Evolutionary conservation across 306 rosid species (phyloP).

Genomic region (Gastrolobium bilobum): DNA sequence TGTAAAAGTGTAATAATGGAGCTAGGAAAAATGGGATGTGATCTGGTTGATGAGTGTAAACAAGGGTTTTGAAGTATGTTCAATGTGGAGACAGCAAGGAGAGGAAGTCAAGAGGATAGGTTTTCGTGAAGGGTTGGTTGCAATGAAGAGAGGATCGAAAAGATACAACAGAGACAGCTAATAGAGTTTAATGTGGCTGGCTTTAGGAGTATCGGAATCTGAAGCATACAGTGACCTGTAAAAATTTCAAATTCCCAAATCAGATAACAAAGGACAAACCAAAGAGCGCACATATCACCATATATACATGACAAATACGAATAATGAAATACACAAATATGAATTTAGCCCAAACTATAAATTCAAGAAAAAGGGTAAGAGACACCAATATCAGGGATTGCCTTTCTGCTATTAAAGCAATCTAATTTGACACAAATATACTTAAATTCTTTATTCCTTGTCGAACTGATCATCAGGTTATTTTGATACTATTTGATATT

Average conservation of each 20-base stretch:
- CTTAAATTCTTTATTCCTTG: neutral
- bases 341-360: too few species aligned
- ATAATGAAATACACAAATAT: too few species aligned
- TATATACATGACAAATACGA: neutral
- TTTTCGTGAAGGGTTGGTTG: slow-evolving; percentile 42
- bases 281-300: neutral
- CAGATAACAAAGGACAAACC: slow-evolving; percentile 20
- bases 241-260: slow-evolving; percentile 47
- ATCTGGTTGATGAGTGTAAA: slow-evolving; percentile 2
- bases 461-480: neutral
- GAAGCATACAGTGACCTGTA: slow-evolving; percentile 40
- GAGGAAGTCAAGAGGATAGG: slow-evolving; percentile 19
- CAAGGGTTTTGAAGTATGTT: neutral
- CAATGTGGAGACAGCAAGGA: neutral
- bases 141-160: slow-evolving; percentile 47
- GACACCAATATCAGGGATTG: too few species aligned
- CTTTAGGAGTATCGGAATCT: slow-evolving; percentile 36
- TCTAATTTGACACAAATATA: neutral
- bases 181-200: slow-evolving; percentile 25
- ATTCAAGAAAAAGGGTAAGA: too few species aligned
- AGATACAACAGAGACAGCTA: slow-evolving; percentile 54
- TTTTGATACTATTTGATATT: neutral
- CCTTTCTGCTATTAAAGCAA: too few species aligned
- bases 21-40: neutral
- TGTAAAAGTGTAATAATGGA: neutral